A percentile compares a stretch with the other conserved stretches of the same genome.
Conservation (phyloP, 345 rosid species). For the Brassica carinata region DNA sequence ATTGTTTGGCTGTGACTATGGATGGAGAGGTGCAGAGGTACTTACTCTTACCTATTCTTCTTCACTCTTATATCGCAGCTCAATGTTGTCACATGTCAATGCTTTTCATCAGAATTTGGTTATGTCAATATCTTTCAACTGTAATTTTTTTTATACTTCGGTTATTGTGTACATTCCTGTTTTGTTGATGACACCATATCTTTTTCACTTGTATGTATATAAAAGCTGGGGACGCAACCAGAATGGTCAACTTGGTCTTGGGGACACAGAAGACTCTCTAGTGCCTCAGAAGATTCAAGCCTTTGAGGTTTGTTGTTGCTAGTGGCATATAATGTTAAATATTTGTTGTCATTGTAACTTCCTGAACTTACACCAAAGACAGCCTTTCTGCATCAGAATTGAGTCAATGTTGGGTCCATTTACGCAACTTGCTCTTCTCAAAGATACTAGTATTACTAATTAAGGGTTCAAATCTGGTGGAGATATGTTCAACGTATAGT, state of each 20-base stretch:
- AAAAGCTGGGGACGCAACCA: slow-evolving; percentile 98
- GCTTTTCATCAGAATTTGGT: background rate
- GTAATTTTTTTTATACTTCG: background rate
- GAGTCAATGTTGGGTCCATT: slow-evolving; percentile 26
- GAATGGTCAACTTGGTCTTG: slow-evolving; percentile 99
- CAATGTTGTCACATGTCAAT: background rate
- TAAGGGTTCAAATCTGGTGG: slow-evolving; percentile 24
- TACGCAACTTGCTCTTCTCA: slow-evolving; percentile 21
- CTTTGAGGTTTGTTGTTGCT: slow-evolving; percentile 64
- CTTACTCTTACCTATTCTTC: background rate
- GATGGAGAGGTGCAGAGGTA: slow-evolving; percentile 95
- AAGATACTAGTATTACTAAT: slow-evolving; percentile 17
- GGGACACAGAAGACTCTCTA: slow-evolving; percentile 79
- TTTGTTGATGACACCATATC: slow-evolving; percentile 9
- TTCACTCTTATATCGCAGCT: background rate
- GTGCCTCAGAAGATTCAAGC: slow-evolving; percentile 89
- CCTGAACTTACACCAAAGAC: slow-evolving; percentile 6
- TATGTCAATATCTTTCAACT: background rate
- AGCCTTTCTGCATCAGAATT: background rate
- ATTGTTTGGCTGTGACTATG: slow-evolving; percentile 90
- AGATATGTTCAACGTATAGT: background rate
- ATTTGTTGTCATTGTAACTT: slow-evolving; percentile 3
- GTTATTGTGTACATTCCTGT: slow-evolving; percentile 17
- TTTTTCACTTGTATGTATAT: slow-evolving; percentile 10
- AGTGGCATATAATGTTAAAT: background rate